Evolutionary conservation across 495 filamentous ascomycete genomes (phyloP), one percentile per base, ranked within the genome.

Genomic region (Daldinia bambusicola): DNA sequence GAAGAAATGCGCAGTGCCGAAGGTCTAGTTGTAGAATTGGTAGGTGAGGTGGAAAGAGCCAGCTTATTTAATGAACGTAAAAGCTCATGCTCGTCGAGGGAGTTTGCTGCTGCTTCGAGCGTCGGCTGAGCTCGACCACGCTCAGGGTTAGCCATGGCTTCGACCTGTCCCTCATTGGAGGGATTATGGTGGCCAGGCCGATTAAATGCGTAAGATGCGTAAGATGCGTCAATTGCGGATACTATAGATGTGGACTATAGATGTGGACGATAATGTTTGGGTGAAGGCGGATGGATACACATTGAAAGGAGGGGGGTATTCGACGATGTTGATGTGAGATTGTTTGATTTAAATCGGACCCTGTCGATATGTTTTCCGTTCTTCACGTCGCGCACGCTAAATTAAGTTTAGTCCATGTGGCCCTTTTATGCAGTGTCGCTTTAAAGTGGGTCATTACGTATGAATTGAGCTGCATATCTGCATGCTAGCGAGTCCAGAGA

Each of bases 41-140:
- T 41, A 71, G 81, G 71, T 0, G 80, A 75, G 8, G 77, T 73
- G 5, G 77, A 61, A 36, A 85, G 78, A 16, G 81, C 78, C 12
- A 84, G 77, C 38, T 80, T 79, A 12, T 80, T 77, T 37, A 84
- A 71, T 0, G 81, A 83, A 13, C 79, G 76, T 38, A 80, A 65
- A 52, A 85, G 76, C 7, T 82, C 79, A 12, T 36, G 63, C 30
- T 80, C 78, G 13, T 72, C 72, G 10, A 26, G 40, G 51, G 31
- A 48, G 32, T 40, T 66, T 69, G 74, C 57, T 67, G 72, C 52
- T 51, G 66, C 62, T 55, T 40, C 60, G 18, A 57, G 40, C 53
- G 37, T 48, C 32, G 48, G 61, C 38, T 74, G 75, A 65, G 73
- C 63, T 66, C 22, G 61, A 65, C 41, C 26, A 14, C 22, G 64